Base-by-base conservation (phyloP, 495 filamentous ascomycete genomes). In the Wilcoxina mikolae region DNA sequence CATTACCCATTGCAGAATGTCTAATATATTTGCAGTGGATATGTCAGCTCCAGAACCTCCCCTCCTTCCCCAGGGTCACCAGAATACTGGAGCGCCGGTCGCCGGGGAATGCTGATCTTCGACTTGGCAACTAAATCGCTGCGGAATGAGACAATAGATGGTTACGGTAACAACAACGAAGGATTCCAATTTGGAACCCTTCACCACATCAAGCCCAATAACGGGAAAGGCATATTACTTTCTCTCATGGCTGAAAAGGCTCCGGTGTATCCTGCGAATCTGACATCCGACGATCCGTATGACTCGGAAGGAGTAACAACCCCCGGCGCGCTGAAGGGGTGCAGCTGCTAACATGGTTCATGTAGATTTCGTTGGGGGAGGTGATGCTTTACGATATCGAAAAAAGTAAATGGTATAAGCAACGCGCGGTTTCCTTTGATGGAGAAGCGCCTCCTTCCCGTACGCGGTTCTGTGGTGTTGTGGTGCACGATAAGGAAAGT, bases 171-270 rank as follows among this genome's bases (percentile, higher is more conserved):
- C 9, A 10, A 9, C 42, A 22, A 22, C 20, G 9, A 45, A 10
- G 42, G 42, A 45, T 45, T 45, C 20, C 11, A 45, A 9, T 45
- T 10, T 22, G 42, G 42, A 18, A 45, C 18, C 9, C 20, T 45
- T 7, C 42, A 45, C 9, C 42, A 10, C 42, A 7, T 23, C 20
- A 9, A 18, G 42, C 9, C 20, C 9, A 9, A 45, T 23, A 45
- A 45, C 7, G 9, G n/a, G 31, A 38, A 45, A 7, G 42, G 42
- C 7, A 15, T 45, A 18, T 45, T 45, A 46, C 76, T 72, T 59
- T 75, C 76, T 44, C 76, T 75, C 55, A 90, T 71, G 54, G 85
- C 76, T 27, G 77, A 80, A 61, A 95, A 84, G 62, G 85, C 83
- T 62, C 81, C 81, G 66, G 85, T 74, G 55, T 85, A 66, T 58